These are phyloP conservation scores for Leccinum variicolor DNA, from an alignment of 768 basidiomycete genomes.

Conservation along the genomic window DNA sequence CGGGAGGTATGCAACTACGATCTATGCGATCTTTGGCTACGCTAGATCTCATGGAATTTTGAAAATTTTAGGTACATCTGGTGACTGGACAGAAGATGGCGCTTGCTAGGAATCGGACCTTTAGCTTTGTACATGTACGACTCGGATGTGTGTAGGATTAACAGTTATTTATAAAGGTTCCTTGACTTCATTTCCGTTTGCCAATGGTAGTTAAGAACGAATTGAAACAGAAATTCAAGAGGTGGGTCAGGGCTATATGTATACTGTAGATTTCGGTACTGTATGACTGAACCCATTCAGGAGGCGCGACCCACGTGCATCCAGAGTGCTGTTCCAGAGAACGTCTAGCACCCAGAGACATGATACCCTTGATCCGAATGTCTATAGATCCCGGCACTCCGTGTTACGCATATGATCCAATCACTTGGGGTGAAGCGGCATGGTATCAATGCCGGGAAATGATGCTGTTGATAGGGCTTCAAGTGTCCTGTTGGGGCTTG, in stretches of 20 bases:
- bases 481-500: background rate
- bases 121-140: background rate
- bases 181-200: background rate
- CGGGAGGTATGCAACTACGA: slow-evolving; percentile 32
- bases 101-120: slow-evolving; percentile 34
- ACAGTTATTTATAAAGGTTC: background rate
- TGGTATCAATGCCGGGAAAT: background rate
- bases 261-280: background rate
- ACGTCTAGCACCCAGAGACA: background rate
- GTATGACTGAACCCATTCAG: background rate
- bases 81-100: slow-evolving; percentile 58
- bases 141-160: slow-evolving; percentile 2
- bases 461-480: background rate
- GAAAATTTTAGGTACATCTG: slow-evolving; percentile 37
- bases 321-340: background rate
- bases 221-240: background rate
- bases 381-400: background rate
- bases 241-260: background rate
- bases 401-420: background rate
- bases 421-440: background rate
- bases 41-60: background rate
- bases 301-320: background rate
- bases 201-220: background rate
- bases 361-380: background rate
- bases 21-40: background rate